phyloP scores from a whole-genome alignment of 2,329 filamentous ascomycete genomes.

The Claviceps spartinae region DNA sequence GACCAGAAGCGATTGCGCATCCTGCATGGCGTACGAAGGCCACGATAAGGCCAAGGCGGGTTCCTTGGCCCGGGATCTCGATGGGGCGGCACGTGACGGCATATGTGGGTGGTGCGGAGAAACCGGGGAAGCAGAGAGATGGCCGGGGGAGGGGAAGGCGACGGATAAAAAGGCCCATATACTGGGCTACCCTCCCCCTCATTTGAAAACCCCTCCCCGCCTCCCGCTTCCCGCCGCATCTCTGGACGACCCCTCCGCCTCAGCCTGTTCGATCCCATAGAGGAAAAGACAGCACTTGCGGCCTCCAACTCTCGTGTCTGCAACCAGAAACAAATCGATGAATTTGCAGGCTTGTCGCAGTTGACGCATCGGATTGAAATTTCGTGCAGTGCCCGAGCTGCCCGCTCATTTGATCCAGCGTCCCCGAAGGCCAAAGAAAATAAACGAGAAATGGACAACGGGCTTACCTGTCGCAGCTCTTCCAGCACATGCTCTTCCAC shows the following conservation, averaged over 20 bases:
- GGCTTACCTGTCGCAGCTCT: slow-evolving; percentile 72
- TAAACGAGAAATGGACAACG: background rate
- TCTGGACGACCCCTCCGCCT: slow-evolving; percentile 1
- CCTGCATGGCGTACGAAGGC: no score
- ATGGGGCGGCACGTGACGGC: slow-evolving; percentile 5
- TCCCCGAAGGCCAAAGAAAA: background rate
- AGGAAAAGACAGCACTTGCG: no score
- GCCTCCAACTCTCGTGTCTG: no score
- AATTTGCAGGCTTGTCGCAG: no score
- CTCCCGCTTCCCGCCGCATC: slow-evolving; percentile 1
- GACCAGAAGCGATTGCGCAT: no score
- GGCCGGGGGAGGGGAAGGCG: slow-evolving; percentile 14
- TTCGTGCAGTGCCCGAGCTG: background rate
- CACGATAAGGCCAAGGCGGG: background rate
- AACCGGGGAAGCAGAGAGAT: background rate
- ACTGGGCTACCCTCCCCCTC: slow-evolving; percentile 31
- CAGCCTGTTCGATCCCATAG: background rate
- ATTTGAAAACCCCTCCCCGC: slow-evolving; percentile 28
- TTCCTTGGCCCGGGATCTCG: background rate
- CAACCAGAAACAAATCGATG: no score
- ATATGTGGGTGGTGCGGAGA: background rate
- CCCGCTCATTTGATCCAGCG: background rate
- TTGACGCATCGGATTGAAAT: background rate
- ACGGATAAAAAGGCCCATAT: slow-evolving; percentile 46
- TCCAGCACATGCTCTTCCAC: slow-evolving; percentile 78